Evolutionary conservation across 768 basidiomycete genomes (phyloP).

Genomic region (Phaeotremella skinneri): DNA sequence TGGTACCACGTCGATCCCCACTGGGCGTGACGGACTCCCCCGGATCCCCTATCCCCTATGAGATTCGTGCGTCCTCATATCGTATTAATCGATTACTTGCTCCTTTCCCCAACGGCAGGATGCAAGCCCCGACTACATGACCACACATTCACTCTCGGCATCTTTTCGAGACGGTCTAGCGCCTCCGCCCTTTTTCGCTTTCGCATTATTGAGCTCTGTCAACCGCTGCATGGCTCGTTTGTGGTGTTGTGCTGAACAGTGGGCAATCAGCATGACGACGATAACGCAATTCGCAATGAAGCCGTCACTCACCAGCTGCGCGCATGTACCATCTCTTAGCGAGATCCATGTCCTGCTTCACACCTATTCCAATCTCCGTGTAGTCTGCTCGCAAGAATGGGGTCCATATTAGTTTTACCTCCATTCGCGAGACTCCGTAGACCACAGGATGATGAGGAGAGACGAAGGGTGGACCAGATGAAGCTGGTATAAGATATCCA

Average conservation of each 20-base stretch:
- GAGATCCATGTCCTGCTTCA: constrained; percentile 91
- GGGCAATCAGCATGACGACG: neutral
- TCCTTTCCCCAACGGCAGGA: too few species aligned
- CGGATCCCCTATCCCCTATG: too few species aligned
- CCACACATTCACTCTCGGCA: constrained; percentile 89
- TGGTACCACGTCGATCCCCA: too few species aligned
- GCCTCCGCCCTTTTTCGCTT: constrained; percentile 63
- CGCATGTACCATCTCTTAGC: constrained; percentile 99
- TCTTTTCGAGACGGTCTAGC: constrained; percentile 88
- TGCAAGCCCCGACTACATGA: too few species aligned
- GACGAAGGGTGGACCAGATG: too few species aligned
- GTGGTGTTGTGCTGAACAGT: constrained; percentile 86
- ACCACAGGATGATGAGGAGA: too few species aligned
- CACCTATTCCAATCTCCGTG: constrained; percentile 94
- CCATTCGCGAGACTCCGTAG: too few species aligned
- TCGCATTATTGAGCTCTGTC: constrained; percentile 82
- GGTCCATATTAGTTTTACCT: too few species aligned
- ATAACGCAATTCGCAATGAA: neutral
- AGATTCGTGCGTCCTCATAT: neutral
- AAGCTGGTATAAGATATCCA: constrained; percentile 16
- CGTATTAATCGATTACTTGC: neutral
- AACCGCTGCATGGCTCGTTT: constrained; percentile 93
- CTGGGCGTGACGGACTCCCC: too few species aligned
- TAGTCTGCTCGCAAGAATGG: constrained; percentile 67
- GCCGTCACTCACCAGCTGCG: constrained; percentile 73